Evolutionary conservation across 2,329 filamentous ascomycete species (phyloP).

Genomic region (Xylaria sp.): DNA sequence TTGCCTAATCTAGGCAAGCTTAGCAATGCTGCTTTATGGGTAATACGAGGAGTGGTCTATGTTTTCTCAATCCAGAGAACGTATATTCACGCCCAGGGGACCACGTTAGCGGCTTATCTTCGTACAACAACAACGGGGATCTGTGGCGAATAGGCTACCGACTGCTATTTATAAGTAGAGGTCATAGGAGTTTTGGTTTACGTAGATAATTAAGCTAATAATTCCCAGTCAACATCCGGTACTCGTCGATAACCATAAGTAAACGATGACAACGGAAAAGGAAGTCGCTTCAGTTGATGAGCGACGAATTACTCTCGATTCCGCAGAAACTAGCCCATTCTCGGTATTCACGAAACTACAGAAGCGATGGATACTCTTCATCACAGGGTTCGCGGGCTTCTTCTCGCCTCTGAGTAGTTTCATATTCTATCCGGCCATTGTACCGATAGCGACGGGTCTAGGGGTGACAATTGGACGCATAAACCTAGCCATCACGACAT

Average conservation of each 20-base stretch:
- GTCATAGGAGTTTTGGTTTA: background rate
- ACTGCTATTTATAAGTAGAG: background rate
- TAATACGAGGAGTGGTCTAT: background rate
- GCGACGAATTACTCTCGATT: background rate
- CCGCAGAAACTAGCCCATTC: slow-evolving; percentile 16
- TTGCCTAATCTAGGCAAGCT: background rate
- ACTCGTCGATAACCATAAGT: background rate
- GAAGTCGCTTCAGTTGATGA: background rate
- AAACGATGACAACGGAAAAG: slow-evolving; percentile 10
- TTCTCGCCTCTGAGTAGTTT: slow-evolving; percentile 43
- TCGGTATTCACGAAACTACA: slow-evolving; percentile 32
- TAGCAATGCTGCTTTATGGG: background rate
- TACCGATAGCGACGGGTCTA: slow-evolving; percentile 34
- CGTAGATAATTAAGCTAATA: background rate
- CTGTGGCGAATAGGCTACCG: background rate
- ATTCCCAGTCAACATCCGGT: background rate
- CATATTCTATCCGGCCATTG: slow-evolving; percentile 42
- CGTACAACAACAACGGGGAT: background rate
- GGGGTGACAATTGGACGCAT: slow-evolving; percentile 35
- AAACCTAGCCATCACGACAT: slow-evolving; percentile 43
- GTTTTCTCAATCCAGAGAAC: background rate
- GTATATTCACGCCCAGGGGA: background rate
- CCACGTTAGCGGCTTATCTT: background rate
- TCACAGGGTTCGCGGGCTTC: slow-evolving; percentile 38
- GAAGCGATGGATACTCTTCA: slow-evolving; percentile 40